Conservation (phyloP, 2,329 filamentous ascomycete genomes). For the Xylaria sp. region DNA sequence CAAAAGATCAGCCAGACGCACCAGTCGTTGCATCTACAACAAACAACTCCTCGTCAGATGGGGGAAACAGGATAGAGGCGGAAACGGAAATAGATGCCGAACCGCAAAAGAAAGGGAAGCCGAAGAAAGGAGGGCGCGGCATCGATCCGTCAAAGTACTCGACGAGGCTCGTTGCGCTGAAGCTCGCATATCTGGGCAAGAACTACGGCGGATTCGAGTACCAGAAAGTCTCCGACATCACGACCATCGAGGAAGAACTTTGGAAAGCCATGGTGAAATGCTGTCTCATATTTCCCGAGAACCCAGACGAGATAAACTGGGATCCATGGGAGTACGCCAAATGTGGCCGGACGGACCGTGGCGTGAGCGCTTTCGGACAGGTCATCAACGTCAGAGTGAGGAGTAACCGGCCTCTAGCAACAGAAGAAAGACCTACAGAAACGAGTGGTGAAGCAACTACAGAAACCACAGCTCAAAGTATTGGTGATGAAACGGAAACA, state of each 20-base stretch:
- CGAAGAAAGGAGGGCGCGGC: slow-evolving; percentile 56
- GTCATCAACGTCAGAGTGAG: slow-evolving; percentile 86
- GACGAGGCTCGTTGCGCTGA: slow-evolving; percentile 87
- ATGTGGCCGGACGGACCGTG: slow-evolving; percentile 90
- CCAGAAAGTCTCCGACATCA: slow-evolving; percentile 74
- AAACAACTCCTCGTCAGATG: not conserved
- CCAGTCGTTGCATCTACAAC: slow-evolving; percentile 8
- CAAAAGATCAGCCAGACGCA: slow-evolving; percentile 22
- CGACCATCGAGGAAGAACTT: slow-evolving; percentile 91
- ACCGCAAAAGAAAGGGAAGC: slow-evolving; percentile 53
- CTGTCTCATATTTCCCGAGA: slow-evolving; percentile 79
- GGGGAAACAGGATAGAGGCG: slow-evolving; percentile 47
- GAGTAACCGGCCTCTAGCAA: slow-evolving; percentile 74
- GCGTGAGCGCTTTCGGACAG: slow-evolving; percentile 96
- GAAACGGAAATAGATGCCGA: slow-evolving; percentile 51
- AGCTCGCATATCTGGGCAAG: slow-evolving; percentile 92
- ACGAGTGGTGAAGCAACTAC: slow-evolving; percentile 15
- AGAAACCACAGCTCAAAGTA: slow-evolving; percentile 16
- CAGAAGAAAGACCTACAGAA: slow-evolving; percentile 34
- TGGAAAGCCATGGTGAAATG: slow-evolving; percentile 90
- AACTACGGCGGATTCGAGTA: slow-evolving; percentile 95
- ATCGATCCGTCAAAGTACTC: slow-evolving; percentile 85
- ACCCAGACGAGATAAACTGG: slow-evolving; percentile 75
- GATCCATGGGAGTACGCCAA: slow-evolving; percentile 91
- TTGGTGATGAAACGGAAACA: slow-evolving; percentile 1